These are phyloP conservation scores for Colletotrichum spaethianum DNA, from an alignment of 2,329 filamentous ascomycete genomes.

Conservation along the genomic window DNA sequence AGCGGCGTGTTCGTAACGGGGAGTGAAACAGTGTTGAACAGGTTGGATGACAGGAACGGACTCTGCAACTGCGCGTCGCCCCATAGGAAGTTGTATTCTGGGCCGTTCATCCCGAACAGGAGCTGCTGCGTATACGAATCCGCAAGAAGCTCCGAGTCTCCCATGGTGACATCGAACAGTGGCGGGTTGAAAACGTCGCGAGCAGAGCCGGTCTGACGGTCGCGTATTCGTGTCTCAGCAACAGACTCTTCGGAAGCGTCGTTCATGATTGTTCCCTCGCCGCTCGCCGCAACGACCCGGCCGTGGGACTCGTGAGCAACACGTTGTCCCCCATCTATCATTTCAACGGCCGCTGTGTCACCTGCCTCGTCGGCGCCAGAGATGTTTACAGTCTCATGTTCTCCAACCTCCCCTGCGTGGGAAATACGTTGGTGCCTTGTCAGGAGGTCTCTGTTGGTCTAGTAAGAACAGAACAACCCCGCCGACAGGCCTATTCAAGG, in stretches of 20 bases:
- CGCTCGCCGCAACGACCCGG: neutral
- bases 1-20: too few species aligned
- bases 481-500: too few species aligned
- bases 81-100: conserved; percentile 12
- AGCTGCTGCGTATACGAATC: neutral
- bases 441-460: neutral
- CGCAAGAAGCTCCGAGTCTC: neutral
- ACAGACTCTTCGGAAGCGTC: neutral
- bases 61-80: neutral
- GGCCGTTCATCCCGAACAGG: neutral
- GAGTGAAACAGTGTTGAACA: neutral
- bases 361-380: too few species aligned
- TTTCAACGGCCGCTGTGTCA: neutral
- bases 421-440: too few species aligned
- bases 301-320: neutral
- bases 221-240: neutral
- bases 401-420: too few species aligned
- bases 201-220: too few species aligned
- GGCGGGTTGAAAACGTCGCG: neutral
- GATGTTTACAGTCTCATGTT: too few species aligned
- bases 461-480: neutral
- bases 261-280: neutral
- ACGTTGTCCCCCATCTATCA: neutral
- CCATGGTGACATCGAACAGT: neutral
- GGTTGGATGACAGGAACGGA: neutral